Conservation (phyloP, 2,329 filamentous ascomycete species). For the Trichoderma sp. region DNA sequence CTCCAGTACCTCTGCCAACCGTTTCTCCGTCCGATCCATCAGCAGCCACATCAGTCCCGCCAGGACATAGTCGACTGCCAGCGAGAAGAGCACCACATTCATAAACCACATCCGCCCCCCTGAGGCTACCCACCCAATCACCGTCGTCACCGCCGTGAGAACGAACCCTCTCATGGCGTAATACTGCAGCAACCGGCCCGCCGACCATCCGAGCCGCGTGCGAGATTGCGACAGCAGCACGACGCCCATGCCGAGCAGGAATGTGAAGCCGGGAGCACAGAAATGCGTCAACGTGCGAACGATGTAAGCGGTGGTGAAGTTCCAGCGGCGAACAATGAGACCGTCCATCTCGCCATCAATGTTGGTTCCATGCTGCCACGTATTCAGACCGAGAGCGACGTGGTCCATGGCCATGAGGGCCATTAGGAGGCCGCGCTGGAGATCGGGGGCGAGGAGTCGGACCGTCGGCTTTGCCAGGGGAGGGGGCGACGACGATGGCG, state of each 20-base stretch:
- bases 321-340: conserved; percentile 43
- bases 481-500: background rate
- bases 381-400: conserved; percentile 43
- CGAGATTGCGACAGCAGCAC: conserved; percentile 51
- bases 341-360: conserved; percentile 44
- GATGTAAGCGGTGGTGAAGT: conserved; percentile 42
- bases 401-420: conserved; percentile 51
- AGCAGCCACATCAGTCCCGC: conserved; percentile 47
- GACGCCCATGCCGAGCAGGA: conserved; percentile 51
- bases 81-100: conserved; percentile 49
- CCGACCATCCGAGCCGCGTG: conserved; percentile 45
- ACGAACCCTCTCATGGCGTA: conserved; percentile 44
- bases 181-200: conserved; percentile 42
- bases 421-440: conserved; percentile 51
- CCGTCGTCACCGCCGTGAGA: conserved; percentile 40
- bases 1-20: conserved; percentile 37
- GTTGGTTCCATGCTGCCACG: conserved; percentile 48
- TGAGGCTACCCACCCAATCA: conserved; percentile 40
- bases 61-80: conserved; percentile 51
- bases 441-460: conserved; percentile 48
- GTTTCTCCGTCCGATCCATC: conserved; percentile 41
- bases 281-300: conserved; percentile 49
- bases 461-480: conserved; percentile 24
- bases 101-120: conserved; percentile 46
- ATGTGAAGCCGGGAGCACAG: conserved; percentile 50